Evolutionary conservation across 768 basidiomycete species (phyloP), one percentile per base, ranked within the genome.

Genomic region (Lentinula boryana): DNA sequence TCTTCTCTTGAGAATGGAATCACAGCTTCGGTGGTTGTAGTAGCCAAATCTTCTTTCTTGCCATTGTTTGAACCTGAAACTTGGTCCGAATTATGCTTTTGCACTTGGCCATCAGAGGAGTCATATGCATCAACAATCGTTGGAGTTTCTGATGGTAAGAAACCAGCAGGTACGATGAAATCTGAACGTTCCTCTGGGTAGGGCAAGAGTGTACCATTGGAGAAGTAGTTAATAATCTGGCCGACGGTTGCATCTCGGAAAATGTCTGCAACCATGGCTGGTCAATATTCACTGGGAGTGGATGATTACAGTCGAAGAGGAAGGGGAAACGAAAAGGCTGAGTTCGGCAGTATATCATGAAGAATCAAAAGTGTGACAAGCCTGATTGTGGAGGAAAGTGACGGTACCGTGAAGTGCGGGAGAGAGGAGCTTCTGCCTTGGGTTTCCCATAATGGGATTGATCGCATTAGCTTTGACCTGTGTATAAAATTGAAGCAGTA

Each of bases 181-280:
- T 55, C 64, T 0, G 61, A 56, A 35, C 59, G 62, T 46, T 68
- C 63, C 32, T 68, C 67, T 9, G 60, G 59, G 38, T 67, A 64
- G 5, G 69, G 63, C 60, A 71, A 15, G 57, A 61, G 23, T 56
- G 62, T 38, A 62, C 65, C 66, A 1, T 61, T 64, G 21, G 72
- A 72, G 5, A 64, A 33, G 13, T 65, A 66, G 55, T 72, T 70
- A 58, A 74, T 60, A 40, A 67, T 52, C 58, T 73, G 68, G n/a
- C 71, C 72, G 56, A 70, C 60, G 27, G 69, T 63, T 1, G 72
- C 68, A 60, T 73, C 71, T 52, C 65, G 69, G 35, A 74, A 62
- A 1, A 69, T 61, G 7, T 67, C 60, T 40, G 53, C 55, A 23
- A 56, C 36, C 55, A 56, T 56, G 38, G 40, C 27, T 40, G 15